Conservation (phyloP, 1,284 basidiomycete genomes). For the Rhodofomes roseus region DNA sequence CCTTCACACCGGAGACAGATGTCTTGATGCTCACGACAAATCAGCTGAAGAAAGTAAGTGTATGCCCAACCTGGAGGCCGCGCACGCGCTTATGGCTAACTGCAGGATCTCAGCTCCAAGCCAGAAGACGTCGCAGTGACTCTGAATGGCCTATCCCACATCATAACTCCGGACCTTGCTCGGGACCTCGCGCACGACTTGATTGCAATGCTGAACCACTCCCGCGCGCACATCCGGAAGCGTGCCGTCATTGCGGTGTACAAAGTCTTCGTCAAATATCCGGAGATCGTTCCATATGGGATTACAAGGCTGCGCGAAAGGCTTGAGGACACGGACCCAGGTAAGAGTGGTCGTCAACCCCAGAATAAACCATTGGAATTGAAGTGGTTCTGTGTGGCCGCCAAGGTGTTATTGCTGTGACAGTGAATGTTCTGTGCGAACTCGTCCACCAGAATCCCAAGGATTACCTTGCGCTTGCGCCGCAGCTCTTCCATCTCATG, state of each 20-base stretch:
- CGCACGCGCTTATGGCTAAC: background rate
- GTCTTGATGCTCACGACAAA: slow-evolving; percentile 98
- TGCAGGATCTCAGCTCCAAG: slow-evolving; percentile 79
- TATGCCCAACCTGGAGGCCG: background rate
- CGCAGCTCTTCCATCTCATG: slow-evolving; percentile 91
- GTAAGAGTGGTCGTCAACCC: slow-evolving; percentile 35
- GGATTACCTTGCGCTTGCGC: slow-evolving; percentile 83
- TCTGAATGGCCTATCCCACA: slow-evolving; percentile 85
- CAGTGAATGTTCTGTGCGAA: slow-evolving; percentile 94
- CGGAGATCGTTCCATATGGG: slow-evolving; percentile 67
- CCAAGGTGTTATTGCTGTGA: slow-evolving; percentile 85
- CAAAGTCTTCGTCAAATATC: slow-evolving; percentile 76
- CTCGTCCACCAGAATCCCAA: slow-evolving; percentile 76
- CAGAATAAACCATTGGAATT: background rate
- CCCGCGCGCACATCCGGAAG: slow-evolving; percentile 84
- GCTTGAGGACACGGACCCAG: slow-evolving; percentile 81
- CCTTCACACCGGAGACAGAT: slow-evolving; percentile 92
- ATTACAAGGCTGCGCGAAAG: slow-evolving; percentile 78
- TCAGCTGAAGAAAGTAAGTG: slow-evolving; percentile 89
- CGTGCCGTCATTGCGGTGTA: slow-evolving; percentile 83
- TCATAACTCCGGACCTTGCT: slow-evolving; percentile 86
- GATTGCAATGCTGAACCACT: slow-evolving; percentile 88
- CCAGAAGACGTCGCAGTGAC: slow-evolving; percentile 78
- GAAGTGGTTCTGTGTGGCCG: background rate
- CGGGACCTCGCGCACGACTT: slow-evolving; percentile 88